Evolutionary conservation across 371 early-diverging fungal genomes (phyloP), one percentile per base, ranked within the genome.

Genomic region (Umbelopsis sp.): DNA sequence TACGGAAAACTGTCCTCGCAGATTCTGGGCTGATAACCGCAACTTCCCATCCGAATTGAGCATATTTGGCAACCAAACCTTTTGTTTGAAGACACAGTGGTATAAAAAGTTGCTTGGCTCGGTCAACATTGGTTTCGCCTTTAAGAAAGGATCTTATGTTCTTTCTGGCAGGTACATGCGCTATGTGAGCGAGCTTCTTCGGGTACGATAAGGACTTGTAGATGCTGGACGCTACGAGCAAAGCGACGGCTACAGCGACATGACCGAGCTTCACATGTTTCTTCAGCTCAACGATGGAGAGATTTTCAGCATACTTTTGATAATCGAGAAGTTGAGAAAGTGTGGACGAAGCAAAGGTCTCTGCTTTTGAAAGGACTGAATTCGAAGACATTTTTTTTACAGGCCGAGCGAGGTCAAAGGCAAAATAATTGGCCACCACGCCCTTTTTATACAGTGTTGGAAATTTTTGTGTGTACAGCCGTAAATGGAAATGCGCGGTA

Each of bases 11-110:
- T 2, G 35, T 14, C 32, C 35, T 57, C 29, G 35, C 57, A 35
- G 18, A 3, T 18, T 57, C 57, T 32, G 57, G 57, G 3, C 35
- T 57, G 35, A 57, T 35, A 7, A 57, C 35, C 1, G 29, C n/a
- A 57, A 57, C 57, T 18, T 57, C 57, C 57, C 57, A 57, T 4
- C 57, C 57, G 9, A 57, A 57, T 14, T 57, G 57, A 7, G 35
- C 57, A 9, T 8, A 57, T 11, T 57, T 29, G 16, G 35, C 25
- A 11, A 57, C 57, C 11, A 57, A 32, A 29, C 57, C 57, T 18
- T 35, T 35, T 3, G 32, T 35, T 35, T 57, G 37, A 11, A 18
- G 35, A 18, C 18, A 12, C 5, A 16, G 12, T 7, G 57, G 57
- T 29, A 57, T 25, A 14, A 57, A 18, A 6, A 57, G 7, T 12